Evolutionary conservation across 139 green algal species (phyloP).

Genomic region (Picochlorum sp.): DNA sequence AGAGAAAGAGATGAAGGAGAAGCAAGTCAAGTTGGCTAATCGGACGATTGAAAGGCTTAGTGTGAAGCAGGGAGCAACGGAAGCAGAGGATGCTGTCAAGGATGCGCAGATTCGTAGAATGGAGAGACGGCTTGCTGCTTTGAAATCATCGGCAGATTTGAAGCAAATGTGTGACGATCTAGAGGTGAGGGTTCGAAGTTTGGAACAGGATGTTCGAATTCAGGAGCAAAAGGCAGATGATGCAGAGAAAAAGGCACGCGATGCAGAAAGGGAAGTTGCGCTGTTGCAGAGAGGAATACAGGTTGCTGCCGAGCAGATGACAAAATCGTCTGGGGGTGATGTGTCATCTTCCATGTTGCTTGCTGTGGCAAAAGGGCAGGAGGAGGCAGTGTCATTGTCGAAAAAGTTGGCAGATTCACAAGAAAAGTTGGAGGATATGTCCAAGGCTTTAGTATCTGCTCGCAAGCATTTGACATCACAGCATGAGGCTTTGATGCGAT

Average conservation of each 20-base stretch:
- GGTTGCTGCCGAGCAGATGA: constrained; percentile 35
- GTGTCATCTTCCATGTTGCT: constrained; percentile 18
- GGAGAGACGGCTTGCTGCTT: constrained; percentile 28
- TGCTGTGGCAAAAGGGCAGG: constrained; percentile 23
- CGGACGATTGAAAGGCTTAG: constrained; percentile 35
- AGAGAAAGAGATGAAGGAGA: constrained; percentile 20
- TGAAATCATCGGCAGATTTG: constrained; percentile 19
- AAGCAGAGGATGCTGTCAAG: constrained; percentile 24
- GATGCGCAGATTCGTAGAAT: constrained; percentile 41
- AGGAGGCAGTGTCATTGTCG: constrained; percentile 32
- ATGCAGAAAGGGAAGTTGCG: not conserved
- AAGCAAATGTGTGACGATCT: constrained; percentile 12
- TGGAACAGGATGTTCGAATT: not conserved
- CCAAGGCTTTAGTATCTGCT: constrained; percentile 16
- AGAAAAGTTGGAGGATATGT: constrained; percentile 17
- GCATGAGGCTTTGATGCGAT: constrained; percentile 12
- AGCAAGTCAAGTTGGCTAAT: constrained; percentile 34
- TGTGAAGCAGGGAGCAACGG: constrained; percentile 10
- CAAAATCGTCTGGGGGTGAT: constrained; percentile 9
- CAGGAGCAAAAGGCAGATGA: constrained; percentile 2
- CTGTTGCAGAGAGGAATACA: constrained; percentile 24
- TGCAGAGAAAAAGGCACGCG: not conserved
- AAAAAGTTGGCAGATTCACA: constrained; percentile 32
- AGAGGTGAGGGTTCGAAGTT: not conserved
- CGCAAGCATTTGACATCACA: constrained; percentile 16